Base-by-base conservation (phyloP, 1,139 yeast genomes). In the Taphrina deformans region DNA sequence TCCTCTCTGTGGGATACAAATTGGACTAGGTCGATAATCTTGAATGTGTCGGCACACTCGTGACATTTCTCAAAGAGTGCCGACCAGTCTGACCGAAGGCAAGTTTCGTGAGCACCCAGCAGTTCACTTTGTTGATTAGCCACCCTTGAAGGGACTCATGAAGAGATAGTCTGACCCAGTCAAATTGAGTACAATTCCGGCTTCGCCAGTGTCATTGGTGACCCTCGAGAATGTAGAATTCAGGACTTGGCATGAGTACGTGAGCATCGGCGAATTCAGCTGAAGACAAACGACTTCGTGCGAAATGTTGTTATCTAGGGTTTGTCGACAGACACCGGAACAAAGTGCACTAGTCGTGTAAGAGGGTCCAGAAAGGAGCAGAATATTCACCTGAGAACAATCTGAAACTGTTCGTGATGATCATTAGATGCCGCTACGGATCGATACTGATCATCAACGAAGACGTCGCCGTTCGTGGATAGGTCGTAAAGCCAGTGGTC, bases 151-250 rank as follows among this genome's bases (percentile, higher is more conserved):
- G n/a, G n/a, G n/a, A n/a, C n/a, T n/a, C n/a, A n/a, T n/a, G n/a
- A n/a, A n/a, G n/a, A n/a, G 5, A 14, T 31, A 10, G 38, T n/a
- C 41, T 33, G n/a, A 51, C 55, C 55, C 55, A 18, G 55, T 51
- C 24, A 29, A 16, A 10, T 16, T 33, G 27, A 51, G 41, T 12
- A 29, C 24, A 10, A 51, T 29, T 7, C 14, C 16, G 6, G 40
- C 5, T 24, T 18, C 24, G 44, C 52, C 35, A 5, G 35, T 12
- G 14, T 16, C 21, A 7, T 48, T 21, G 14, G 35, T 48, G 35
- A 26, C 12, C n/a, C 18, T 24, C 5, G 53, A 48, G 12, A 48
- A 27, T 10, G 10, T n/a, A 5, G 18, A 24, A 18, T 48, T 48
- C 21, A 48, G 53, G 7, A 48, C 53, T 2, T 16, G 10, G 10